Evolutionary conservation across 2,329 filamentous ascomycete genomes (phyloP), one percentile per base, ranked within the genome.

Genomic region (Alternaria dauci): DNA sequence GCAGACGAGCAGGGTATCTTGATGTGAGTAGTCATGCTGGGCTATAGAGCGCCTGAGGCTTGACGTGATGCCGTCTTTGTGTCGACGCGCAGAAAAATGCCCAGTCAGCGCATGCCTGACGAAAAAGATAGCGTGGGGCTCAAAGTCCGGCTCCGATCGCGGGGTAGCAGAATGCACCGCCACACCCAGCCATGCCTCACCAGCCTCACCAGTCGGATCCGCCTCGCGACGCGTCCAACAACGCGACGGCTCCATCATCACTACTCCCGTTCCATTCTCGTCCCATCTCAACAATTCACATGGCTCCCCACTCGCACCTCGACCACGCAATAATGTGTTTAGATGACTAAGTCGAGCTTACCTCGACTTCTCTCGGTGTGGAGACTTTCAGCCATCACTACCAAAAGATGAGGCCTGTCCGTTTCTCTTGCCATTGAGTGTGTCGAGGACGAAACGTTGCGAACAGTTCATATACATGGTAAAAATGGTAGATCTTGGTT

Each of bases 1-100:
- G 94, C 94, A 63, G 94, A 97, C 62, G 94, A 98, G 83, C 92
- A 96, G 67, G 94, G 94, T 63, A 93, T 92, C 81, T 86, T 88
- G 84, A 93, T 91, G 70, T 91, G 90, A 43, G 76, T 77, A 47
- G 74, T 61, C 74, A 76, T 78, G 41, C 48, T 64, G 62, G 46
- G 50, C 43, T 53, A 52, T 8, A 43, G 51, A 52, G 59, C 59
- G 55, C 56, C 61, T 62, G 58, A 39, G 52, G 56, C 46, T 52
- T 55, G 52, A 44, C 56, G 62, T 58, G 54, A 50, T 39, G 56
- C 44, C 47, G 52, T 52, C 39, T 23, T 50, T 55, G 44, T 54
- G 53, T 55, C 41, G 32, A 23, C 39, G 53, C 53, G 56, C 52
- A 52, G 43, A 61, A 34, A 61, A 64, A 61, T 46, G 54, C 53